These are phyloP conservation scores for Cercospora beticola DNA, from an alignment of 2,329 filamentous ascomycete species.

Conservation along the genomic window DNA sequence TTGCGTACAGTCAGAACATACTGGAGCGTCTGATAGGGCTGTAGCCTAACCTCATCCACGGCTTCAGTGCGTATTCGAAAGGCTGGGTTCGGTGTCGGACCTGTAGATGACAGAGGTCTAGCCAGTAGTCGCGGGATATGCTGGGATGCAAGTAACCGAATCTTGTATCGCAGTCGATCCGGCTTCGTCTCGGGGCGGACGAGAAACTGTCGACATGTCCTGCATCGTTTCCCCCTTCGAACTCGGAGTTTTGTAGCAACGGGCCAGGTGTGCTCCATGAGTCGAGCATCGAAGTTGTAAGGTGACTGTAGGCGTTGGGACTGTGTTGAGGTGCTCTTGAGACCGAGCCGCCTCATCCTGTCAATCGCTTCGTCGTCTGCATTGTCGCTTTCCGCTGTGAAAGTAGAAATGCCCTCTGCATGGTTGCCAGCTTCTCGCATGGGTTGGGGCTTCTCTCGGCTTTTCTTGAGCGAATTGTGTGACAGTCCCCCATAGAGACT, in stretches of 20 bases:
- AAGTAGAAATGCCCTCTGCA: conserved; percentile 67
- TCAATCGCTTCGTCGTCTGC: conserved; percentile 59
- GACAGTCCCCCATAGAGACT: conserved; percentile 74
- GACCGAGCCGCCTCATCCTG: conserved; percentile 58
- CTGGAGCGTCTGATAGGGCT: conserved; percentile 59
- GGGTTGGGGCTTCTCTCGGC: conserved; percentile 64
- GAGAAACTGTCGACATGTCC: conserved; percentile 89
- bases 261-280: conserved; percentile 74
- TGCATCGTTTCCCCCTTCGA: conserved; percentile 91
- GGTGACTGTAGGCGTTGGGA: conserved; percentile 55
- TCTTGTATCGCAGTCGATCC: conserved; percentile 79
- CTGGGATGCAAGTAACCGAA: conserved; percentile 78
- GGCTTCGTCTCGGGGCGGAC: conserved; percentile 92
- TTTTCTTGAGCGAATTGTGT: conserved; percentile 61
- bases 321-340: conserved; percentile 61
- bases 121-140: conserved; percentile 84
- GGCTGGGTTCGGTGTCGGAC: conserved; percentile 26
- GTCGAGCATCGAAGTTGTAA: conserved; percentile 55
- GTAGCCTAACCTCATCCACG: conserved; percentile 20
- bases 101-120: conserved; percentile 51
- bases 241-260: conserved; percentile 80
- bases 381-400: conserved; percentile 37
- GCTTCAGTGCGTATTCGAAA: conserved; percentile 30
- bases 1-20: conserved; percentile 90
- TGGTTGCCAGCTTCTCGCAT: conserved; percentile 77